These are phyloP conservation scores for Tricholoma flavovirens DNA, from an alignment of 768 basidiomycete genomes.

Conservation along the genomic window DNA sequence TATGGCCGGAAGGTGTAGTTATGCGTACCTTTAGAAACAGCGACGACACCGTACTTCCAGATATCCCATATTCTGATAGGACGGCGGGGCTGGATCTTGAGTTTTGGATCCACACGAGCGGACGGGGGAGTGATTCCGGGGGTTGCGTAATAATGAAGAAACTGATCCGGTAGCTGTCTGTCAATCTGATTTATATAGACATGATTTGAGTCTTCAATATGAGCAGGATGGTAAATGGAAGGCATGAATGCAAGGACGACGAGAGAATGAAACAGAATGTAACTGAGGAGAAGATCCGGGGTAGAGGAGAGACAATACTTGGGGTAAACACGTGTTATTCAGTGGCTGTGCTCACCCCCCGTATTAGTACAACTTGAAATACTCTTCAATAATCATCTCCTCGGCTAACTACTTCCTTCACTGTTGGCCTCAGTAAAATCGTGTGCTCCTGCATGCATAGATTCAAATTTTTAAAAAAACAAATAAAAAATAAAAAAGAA, in stretches of 20 bases:
- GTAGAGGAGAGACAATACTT: constrained; percentile 6
- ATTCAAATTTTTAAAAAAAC: too few relatives aligned
- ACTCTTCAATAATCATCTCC: constrained; percentile 68
- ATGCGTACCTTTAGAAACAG: constrained; percentile 55
- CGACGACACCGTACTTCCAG: constrained; percentile 66
- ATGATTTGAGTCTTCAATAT: constrained; percentile 3
- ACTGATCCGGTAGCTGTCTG: constrained; percentile 23
- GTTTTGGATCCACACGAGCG: constrained; percentile 61
- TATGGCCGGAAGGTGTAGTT: not conserved
- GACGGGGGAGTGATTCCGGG: constrained; percentile 71
- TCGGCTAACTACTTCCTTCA: constrained; percentile 79
- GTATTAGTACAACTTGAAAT: not conserved
- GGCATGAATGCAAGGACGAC: constrained; percentile 9
- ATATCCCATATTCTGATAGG: constrained; percentile 63
- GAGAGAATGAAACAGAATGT: not conserved
- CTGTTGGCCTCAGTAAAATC: constrained; percentile 76
- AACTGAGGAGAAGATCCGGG: constrained; percentile 2
- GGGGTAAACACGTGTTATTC: constrained; percentile 3
- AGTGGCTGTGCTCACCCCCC: not conserved
- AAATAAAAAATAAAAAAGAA: too few relatives aligned
- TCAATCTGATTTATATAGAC: constrained; percentile 8
- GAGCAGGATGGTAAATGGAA: constrained; percentile 15
- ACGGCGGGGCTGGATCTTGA: constrained; percentile 50
- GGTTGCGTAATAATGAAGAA: constrained; percentile 53
- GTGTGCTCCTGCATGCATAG: constrained; percentile 63